Evolutionary conservation across 2,329 filamentous ascomycete genomes (phyloP), one percentile per base, ranked within the genome.

Genomic region (Fusarium verticillioides): DNA sequence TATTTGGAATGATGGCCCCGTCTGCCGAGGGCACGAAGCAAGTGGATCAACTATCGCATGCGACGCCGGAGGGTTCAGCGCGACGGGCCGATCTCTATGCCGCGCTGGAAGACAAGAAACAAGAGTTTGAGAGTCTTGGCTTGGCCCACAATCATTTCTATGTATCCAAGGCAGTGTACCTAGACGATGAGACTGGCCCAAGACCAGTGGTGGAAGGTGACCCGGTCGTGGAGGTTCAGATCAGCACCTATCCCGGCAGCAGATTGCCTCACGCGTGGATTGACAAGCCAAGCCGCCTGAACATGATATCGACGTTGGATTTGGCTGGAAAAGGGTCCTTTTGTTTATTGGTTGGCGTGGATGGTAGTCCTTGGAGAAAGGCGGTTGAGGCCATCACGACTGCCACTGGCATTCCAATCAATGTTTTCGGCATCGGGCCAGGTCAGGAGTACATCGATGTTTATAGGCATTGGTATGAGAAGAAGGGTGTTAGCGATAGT

Each of bases 301-400:
- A 4, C 3, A 32, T 18, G 15, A 18, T n/a, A 6, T 32, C 46
- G 5, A 49, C 46, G 12, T 28, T n/a, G 0, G 21, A 49, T 4
- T 18, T 49, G 46, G 46, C 46, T n/a, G 28, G 46, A 0, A 49
- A 49, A 13, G 46, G 46, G 7, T 32, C 28, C 0, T 32, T 49
- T 2, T 32, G 46, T 32, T 1, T 49, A 7, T n/a, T 49, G 5
- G 46, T 49, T 0, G 28, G 28, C 5, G 46, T n/a, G 2, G 46
- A 49, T 18, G 46, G 46, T 0, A 9, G 28, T 2, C 5, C 3
- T 4, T 49, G 46, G 46, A 49, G 46, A 32, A 32, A 1, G 0
- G 28, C 46, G 32, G 46, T 15, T 18, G 28, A n/a, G 5, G 28
- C 28, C 8, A 0, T 49, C 10, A 32, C 0, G 46, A 9, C 7